Base-by-base conservation (phyloP, 768 basidiomycete species). In the Atractiella rhizophila region DNA sequence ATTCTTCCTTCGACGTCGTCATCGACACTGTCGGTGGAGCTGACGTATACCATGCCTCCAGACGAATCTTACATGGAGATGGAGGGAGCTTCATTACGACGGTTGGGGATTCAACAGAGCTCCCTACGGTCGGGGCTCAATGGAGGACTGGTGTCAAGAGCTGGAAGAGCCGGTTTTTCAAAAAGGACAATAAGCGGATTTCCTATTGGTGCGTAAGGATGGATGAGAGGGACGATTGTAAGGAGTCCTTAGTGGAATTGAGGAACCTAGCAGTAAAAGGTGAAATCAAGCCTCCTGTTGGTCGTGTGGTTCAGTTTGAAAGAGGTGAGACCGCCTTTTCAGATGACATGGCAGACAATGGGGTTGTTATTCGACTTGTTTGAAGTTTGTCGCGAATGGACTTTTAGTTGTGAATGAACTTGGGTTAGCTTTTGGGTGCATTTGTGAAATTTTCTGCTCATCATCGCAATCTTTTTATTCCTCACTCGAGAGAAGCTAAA, bases 141-240 rank as follows among this genome's bases (percentile, higher is more conserved):
- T 44, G 27, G n/a, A 46, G 44, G 33, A 37, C 24, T 18, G 37
- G 39, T n/a, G 29, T 51, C 23, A 44, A 42, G 1, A 50, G 48
- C 12, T 51, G 51, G 21, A 47, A 49, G 8, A 48, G 50, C 11
- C 37, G 48, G 5, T 54, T 54, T 25, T 45, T 52, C 40, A 47
- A 47, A 27, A 54, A 54, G 36, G 53, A 52, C 44, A 47, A 46
- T 11, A 54, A 54, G 33, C 26, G 34, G 4, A 34, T 54, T 30
- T n/a, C 32, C 21, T 51, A 51, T 42, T 42, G 43, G 32, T 43
- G 42, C 9, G 38, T 47, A 29, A 44, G 47, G 25, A 46, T 37
- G 20, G 43, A 48, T 29, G 43, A 40, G 30, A 42, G 48, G 5
- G 53, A 50, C 9, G 40, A 50, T 24, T 29, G 46, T 7, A 33